These are phyloP conservation scores for Tuber microsphaerosporum DNA, from an alignment of 495 filamentous ascomycete species.

Conservation along the genomic window DNA sequence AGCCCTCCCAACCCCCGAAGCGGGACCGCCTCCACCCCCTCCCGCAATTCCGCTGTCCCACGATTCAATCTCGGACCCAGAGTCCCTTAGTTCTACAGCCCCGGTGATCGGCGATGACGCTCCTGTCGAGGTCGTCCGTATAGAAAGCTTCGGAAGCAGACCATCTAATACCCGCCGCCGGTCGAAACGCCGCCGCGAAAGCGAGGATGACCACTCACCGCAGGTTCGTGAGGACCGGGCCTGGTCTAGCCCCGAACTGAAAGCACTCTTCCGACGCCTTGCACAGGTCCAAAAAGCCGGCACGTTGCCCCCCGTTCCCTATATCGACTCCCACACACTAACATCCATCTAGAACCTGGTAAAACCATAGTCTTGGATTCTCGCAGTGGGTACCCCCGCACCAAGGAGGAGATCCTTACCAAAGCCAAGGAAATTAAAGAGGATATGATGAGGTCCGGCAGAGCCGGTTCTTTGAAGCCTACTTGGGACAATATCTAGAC, in stretches of 20 bases:
- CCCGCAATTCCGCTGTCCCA: not conserved
- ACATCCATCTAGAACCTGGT: not conserved
- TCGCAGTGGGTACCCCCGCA: not conserved
- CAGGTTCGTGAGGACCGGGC: not conserved
- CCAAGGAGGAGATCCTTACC: conserved; percentile 5
- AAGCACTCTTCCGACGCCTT: conserved; percentile 1
- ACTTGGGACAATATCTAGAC: not conserved
- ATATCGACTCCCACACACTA: not conserved
- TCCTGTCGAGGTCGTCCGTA: not conserved
- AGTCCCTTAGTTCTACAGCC: not conserved
- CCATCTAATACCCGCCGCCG: not conserved
- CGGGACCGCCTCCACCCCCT: not conserved
- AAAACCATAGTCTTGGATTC: not conserved
- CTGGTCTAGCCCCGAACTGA: conserved; percentile 1
- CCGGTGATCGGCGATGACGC: not conserved
- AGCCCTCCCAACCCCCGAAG: not conserved
- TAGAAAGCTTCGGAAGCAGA: conserved; percentile 1
- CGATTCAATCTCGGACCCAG: not conserved
- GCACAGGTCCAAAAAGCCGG: not conserved
- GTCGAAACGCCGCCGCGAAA: not conserved
- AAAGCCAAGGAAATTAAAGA: not conserved
- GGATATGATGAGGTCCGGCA: not conserved
- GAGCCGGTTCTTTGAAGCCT: not conserved
- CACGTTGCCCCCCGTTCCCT: not conserved
- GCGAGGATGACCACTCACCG: not conserved